A percentile compares a stretch with the other conserved stretches of the same genome.
Evolutionary conservation across 768 basidiomycete genomes (phyloP).

Genomic region (Leccinum boreale): DNA sequence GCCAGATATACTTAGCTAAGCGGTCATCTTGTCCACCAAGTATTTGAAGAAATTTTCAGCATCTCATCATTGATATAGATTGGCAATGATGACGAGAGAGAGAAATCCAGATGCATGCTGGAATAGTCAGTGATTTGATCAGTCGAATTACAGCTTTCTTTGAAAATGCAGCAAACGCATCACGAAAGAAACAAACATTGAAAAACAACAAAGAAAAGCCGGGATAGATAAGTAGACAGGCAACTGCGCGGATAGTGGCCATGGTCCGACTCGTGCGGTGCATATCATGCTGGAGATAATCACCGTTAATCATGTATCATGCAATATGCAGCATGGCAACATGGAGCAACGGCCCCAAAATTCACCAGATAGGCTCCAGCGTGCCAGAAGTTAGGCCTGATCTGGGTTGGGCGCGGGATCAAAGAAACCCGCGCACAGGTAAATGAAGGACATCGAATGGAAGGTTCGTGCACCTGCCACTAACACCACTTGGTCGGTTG

Average conservation of each 20-base stretch:
- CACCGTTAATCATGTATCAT: constrained; percentile 20
- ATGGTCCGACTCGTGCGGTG: neutral
- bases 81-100: neutral
- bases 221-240: neutral
- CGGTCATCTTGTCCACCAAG: neutral
- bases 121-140: neutral
- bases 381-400: neutral
- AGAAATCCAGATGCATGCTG: neutral
- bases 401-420: constrained; percentile 4
- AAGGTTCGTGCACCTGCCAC: constrained; percentile 3
- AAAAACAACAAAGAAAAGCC: neutral
- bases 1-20: neutral
- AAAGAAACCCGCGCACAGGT: constrained; percentile 1
- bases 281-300: constrained; percentile 20
- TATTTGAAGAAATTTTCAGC: neutral
- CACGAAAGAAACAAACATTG: neutral
- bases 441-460: neutral
- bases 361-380: constrained; percentile 3
- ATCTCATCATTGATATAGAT: neutral
- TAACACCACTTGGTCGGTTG: neutral
- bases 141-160: neutral
- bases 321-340: neutral
- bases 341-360: neutral
- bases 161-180: neutral
- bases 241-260: neutral